Evolutionary conservation across 345 rosid genomes (phyloP).

Genomic region (Citrus reticulata): DNA sequence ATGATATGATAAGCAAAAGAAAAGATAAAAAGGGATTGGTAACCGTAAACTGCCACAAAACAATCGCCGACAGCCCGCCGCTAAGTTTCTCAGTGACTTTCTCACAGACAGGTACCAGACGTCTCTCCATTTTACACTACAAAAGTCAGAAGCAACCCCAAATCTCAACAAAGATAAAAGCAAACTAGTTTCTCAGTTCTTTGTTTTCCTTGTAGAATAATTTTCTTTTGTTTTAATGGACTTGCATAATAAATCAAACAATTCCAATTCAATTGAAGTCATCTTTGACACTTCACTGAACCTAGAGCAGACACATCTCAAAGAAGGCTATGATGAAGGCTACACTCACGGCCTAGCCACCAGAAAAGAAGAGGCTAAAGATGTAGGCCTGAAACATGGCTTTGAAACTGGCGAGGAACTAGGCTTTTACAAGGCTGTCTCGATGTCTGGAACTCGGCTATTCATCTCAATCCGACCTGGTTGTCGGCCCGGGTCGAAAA

Average conservation of each 20-base stretch:
- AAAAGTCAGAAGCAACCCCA: not conserved
- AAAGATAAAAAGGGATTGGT: not conserved
- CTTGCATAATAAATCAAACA: conserved; percentile 5
- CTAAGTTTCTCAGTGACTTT: not conserved
- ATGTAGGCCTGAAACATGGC: conserved; percentile 57
- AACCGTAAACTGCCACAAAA: not conserved
- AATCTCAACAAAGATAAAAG: not conserved
- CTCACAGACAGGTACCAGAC: not conserved
- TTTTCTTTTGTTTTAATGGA: conserved; percentile 21
- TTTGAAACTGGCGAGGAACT: conserved; percentile 74
- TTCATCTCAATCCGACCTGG: conserved; percentile 14
- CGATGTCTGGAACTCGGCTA: conserved; percentile 56
- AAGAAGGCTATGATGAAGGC: conserved; percentile 67
- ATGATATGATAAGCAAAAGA: not conserved
- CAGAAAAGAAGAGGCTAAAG: conserved; percentile 57
- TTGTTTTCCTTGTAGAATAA: not conserved
- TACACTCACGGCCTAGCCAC: conserved; percentile 46
- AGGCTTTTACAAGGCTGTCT: conserved; percentile 79
- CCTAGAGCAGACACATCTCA: conserved; percentile 57
- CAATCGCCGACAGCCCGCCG: not conserved
- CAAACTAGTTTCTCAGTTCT: not conserved
- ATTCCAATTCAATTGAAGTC: conserved; percentile 28
- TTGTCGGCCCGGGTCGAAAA: conserved; percentile 53
- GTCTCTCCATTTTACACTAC: not conserved
- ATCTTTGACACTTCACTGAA: conserved; percentile 47